Conservation (phyloP, 1,139 yeast species). For the Blastobotrys arbuscula region DNA sequence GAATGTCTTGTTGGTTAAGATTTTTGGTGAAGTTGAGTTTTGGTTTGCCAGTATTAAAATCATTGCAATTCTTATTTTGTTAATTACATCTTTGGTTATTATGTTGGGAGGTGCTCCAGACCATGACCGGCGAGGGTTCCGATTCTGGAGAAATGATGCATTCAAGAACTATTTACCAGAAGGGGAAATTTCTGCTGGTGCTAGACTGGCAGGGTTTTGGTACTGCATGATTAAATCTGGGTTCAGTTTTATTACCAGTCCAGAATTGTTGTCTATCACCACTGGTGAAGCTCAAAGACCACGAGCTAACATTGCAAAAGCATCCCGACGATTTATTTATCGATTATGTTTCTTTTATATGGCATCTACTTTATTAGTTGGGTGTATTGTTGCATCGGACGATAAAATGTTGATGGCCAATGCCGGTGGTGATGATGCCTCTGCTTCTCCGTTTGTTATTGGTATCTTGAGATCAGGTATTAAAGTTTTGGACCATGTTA, state of each 20-base stretch:
- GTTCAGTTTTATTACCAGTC: conserved; percentile 71
- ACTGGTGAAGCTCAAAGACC: conserved; percentile 83
- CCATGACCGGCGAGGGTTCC: conserved; percentile 57
- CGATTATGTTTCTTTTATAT: conserved; percentile 62
- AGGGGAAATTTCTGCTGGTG: conserved; percentile 23
- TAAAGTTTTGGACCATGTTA: conserved; percentile 57
- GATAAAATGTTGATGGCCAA: conserved; percentile 45
- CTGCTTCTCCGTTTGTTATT: conserved; percentile 71
- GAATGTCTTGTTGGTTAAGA: conserved; percentile 62
- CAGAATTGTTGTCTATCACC: conserved; percentile 75
- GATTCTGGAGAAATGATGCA: conserved; percentile 56
- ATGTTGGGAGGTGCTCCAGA: conserved; percentile 67
- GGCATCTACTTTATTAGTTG: conserved; percentile 51
- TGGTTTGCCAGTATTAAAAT: conserved; percentile 51
- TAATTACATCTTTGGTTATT: conserved; percentile 54
- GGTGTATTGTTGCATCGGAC: conserved; percentile 57
- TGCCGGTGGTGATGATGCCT: conserved; percentile 43
- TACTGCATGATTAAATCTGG: conserved; percentile 82
- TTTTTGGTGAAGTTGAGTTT: conserved; percentile 69
- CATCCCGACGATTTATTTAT: conserved; percentile 69
- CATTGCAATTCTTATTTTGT: conserved; percentile 55
- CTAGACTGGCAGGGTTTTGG: conserved; percentile 75
- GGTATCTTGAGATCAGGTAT: conserved; percentile 56
- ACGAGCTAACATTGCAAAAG: conserved; percentile 57
- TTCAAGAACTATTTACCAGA: conserved; percentile 27